Base-by-base conservation (phyloP, 2,329 filamentous ascomycete species). In the Cytospora mali region DNA sequence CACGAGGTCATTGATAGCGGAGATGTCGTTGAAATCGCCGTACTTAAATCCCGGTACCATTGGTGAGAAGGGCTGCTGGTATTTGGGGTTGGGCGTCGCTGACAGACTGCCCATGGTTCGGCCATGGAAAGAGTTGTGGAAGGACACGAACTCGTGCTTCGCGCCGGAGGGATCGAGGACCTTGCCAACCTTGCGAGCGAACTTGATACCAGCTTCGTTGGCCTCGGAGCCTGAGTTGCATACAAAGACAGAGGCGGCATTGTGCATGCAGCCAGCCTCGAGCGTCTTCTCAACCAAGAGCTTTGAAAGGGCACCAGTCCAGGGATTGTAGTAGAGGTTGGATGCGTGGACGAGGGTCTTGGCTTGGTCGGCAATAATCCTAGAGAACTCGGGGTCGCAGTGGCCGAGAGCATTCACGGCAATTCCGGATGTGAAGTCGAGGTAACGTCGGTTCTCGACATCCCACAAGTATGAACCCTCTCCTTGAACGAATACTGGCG, bases 51-150 rank as follows among this genome's bases (percentile, higher is more conserved):
- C 95, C 0, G 95, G 94, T 1, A 99, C 80, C 93, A 99, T 97
- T 42, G 95, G 95, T 16, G 91, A 83, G 73, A 99, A 99, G 0
- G 95, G 95, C 69, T 89, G 86, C 78, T 99, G 95, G 78, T 99
- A 99, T 76, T 99, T 99, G 21, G 93, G 92, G 78, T 98, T 99
- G 54, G 93, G 95, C 6, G 95, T 99, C 13, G 95, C 95, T n/a
- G 92, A 96, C 51, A 99, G 80, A 62, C 89, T 88, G 57, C 95
- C 95, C 92, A 98, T 96, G 18, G 95, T 98, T 64, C 95, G 89
- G 70, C 95, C 95, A 76, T 99, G 95, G 83, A 99, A 99, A 46
- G 92, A 93, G 70, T 90, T 89, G 70, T 91, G 80, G 81, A 98
- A 99, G 18, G 92, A 96, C 57, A 98, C 91, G 54, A 99, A 79